These are phyloP conservation scores for Vigna unguiculata DNA, from an alignment of 306 rosid genomes.

Conservation along the genomic window DNA sequence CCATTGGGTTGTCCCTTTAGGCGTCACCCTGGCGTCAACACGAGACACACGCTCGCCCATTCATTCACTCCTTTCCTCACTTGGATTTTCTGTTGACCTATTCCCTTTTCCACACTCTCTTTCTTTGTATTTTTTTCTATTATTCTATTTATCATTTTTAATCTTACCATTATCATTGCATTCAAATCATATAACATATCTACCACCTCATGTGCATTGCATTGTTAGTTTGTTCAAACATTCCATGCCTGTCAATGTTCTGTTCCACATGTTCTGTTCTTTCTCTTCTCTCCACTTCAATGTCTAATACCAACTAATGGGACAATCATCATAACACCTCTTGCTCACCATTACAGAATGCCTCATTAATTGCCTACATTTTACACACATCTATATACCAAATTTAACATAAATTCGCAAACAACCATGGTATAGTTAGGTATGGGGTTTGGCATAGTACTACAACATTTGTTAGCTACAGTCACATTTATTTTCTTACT, in stretches of 20 bases:
- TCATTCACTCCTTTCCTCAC: neutral
- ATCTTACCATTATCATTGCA: too few species aligned
- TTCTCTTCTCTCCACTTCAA: neutral
- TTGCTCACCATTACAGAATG: neutral
- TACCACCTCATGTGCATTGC: conserved; percentile 16
- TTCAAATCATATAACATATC: too few species aligned
- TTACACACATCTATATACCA: neutral
- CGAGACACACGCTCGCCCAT: conserved; percentile 54
- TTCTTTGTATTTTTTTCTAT: too few species aligned
- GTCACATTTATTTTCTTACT: too few species aligned
- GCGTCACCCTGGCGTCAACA: conserved; percentile 63
- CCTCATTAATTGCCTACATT: neutral
- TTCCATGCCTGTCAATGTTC: conserved; percentile 14
- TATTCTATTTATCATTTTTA: too few species aligned
- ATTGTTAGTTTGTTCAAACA: conserved; percentile 18
- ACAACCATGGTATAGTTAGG: neutral
- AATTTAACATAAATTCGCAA: neutral
- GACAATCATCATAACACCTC: neutral
- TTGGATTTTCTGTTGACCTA: conserved; percentile 51
- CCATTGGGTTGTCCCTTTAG: conserved; percentile 21
- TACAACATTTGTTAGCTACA: too few species aligned
- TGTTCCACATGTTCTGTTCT: conserved; percentile 24
- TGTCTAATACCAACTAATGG: neutral
- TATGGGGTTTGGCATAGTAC: neutral
- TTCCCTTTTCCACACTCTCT: conserved; percentile 5